phyloP scores from a whole-genome alignment of 352 stramenopile species.

The Phytophthora constricta region DNA sequence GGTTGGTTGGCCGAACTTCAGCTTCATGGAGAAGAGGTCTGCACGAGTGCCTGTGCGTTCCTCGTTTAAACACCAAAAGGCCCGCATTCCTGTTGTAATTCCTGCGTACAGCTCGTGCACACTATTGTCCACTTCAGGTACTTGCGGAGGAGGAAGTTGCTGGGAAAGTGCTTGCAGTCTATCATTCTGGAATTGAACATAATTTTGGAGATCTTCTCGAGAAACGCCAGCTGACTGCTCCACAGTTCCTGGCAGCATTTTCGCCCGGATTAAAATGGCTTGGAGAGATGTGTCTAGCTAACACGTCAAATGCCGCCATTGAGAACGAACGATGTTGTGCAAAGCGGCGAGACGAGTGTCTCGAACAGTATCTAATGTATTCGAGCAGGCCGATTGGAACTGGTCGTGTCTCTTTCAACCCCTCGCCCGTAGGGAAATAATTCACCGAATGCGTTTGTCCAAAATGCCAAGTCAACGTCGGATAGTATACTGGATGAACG shows the following conservation, averaged over 20 bases:
- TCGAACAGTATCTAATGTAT: not conserved
- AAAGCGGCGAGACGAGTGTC: not conserved
- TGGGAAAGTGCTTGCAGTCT: not conserved
- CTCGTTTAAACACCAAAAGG: conserved; percentile 2
- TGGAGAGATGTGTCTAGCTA: not conserved
- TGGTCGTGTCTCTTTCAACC: not conserved
- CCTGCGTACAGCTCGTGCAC: not conserved
- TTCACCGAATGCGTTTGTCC: conserved; percentile 19
- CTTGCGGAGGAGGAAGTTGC: not conserved
- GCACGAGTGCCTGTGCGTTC: not conserved
- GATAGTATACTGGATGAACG: conserved; percentile 24
- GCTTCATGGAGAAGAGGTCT: conserved; percentile 5
- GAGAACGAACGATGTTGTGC: no score
- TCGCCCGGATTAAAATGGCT: not conserved
- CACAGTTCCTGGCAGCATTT: not conserved
- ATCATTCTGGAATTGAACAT: not conserved
- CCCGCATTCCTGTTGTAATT: conserved; percentile 1
- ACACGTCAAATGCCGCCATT: not conserved
- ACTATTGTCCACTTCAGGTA: not conserved
- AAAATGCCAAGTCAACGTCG: conserved; percentile 21
- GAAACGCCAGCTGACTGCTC: not conserved
- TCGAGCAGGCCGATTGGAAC: not conserved
- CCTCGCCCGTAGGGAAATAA: conserved; percentile 28
- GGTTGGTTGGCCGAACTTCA: not conserved
- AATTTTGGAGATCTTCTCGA: not conserved